A percentile compares a stretch with the other conserved stretches of the same genome.
Evolutionary conservation across 2,329 filamentous ascomycete genomes (phyloP).

Genomic region (Trichophyton rubrum): DNA sequence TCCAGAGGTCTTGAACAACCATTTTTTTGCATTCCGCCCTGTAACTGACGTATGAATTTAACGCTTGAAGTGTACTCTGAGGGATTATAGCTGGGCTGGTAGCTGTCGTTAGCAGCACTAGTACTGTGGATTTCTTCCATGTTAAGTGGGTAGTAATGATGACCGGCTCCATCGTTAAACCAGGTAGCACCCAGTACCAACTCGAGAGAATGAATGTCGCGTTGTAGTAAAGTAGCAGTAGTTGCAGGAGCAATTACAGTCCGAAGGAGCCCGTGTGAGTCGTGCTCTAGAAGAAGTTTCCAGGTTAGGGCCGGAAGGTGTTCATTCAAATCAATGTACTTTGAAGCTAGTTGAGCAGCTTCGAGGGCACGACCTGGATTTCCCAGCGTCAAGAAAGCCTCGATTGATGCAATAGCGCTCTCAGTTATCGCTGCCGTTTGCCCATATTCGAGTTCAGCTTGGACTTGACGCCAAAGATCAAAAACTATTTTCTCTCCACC

Average conservation of each 20-base stretch:
- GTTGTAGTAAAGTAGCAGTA: constrained; percentile 17
- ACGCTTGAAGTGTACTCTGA: constrained; percentile 9
- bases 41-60: neutral
- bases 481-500: constrained; percentile 15
- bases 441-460: constrained; percentile 9
- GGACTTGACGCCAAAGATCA: constrained; percentile 17
- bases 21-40: constrained; percentile 17
- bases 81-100: constrained; percentile 9
- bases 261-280: constrained; percentile 16
- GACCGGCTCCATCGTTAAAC: constrained; percentile 12
- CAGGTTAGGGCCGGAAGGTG: constrained; percentile 14
- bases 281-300: constrained; percentile 11
- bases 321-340: constrained; percentile 13
- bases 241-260: constrained; percentile 17
- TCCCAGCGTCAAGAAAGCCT: constrained; percentile 17
- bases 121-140: neutral
- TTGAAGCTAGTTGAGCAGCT: constrained; percentile 19
- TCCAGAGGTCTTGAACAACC: constrained; percentile 21
- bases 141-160: constrained; percentile 12
- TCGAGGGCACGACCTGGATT: constrained; percentile 17
- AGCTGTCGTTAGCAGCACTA: constrained; percentile 1
- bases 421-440: constrained; percentile 1
- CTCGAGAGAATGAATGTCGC: constrained; percentile 21
- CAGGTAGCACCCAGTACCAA: constrained; percentile 22
- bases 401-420: constrained; percentile 19